Evolutionary conservation across 2,329 filamentous ascomycete genomes (phyloP), one percentile per base, ranked within the genome.

Genomic region (Neopestalotiopsis sp.): DNA sequence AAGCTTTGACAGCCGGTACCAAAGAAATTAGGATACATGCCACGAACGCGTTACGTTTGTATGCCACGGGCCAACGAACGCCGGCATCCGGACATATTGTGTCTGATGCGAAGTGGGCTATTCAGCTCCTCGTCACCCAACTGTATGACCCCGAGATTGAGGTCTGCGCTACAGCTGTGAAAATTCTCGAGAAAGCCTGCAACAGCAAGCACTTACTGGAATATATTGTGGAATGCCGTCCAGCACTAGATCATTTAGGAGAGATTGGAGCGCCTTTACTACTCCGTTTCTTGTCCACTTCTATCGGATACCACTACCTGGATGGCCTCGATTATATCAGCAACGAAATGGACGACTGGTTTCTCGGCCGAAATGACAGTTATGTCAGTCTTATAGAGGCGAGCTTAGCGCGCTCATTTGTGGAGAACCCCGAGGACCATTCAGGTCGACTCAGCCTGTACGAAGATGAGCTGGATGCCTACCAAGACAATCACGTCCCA

Each of bases 311-410:
- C 77, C 95, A 98, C 80, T 99, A 99, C 80, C 87, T 99, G 5
- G 94, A 98, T 77, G 96, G 95, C 0, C 85, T 99, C 58, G 97
- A 99, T 82, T 99, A 99, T 78, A 99, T 99, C 80, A 98, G 95
- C 71, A 96, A 97, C 78, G 97, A 99, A 79, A 99, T 99, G 96
- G 96, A 99, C 74, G 97, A 99, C 81, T 99, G 96, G 96, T 99
- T 98, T 77, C 86, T 99, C 38, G 96, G 96, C 14, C 91, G 96
- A 59, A 99, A 99, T 77, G 95, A 99, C 79, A 92, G 91, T n/a
- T 99, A 99, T 74, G 96, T 99, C 65, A 89, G 90, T 49, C 88
- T 98, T 56, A 95, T 99, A 56, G 96, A 99, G 80, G 96, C 97
- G n/a, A 97, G 95, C 67, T 86, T 99, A 65, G 94, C 95, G 40